phyloP scores from a whole-genome alignment of 305 asterid genomes.

The Fraxinus baroniana region DNA sequence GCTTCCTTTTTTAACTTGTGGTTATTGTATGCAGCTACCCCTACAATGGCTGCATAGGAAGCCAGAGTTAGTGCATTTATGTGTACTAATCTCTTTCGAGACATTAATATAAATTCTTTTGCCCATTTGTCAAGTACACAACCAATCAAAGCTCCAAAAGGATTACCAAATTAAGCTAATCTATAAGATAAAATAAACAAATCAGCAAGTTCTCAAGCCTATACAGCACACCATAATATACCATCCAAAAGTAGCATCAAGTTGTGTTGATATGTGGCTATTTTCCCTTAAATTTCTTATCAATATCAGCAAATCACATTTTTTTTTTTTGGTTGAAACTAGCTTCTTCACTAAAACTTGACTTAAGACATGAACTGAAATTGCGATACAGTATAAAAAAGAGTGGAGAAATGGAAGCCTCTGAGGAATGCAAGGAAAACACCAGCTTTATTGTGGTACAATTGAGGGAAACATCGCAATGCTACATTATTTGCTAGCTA shows the following conservation, averaged over 20 bases:
- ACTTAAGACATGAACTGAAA: background rate
- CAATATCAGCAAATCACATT: background rate
- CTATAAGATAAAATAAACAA: background rate
- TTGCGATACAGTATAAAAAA: background rate
- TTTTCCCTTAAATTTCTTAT: background rate
- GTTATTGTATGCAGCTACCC: conserved; percentile 93
- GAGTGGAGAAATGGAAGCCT: background rate
- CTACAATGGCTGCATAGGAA: conserved; percentile 73
- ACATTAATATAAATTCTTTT: background rate
- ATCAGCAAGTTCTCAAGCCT: background rate
- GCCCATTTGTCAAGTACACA: background rate
- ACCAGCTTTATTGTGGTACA: background rate
- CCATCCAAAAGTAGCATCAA: background rate
- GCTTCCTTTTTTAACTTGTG: conserved; percentile 82
- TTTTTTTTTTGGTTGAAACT: background rate
- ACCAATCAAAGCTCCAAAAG: background rate
- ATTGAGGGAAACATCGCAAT: background rate
- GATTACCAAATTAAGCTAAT: background rate
- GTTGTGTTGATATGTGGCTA: background rate
- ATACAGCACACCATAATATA: background rate
- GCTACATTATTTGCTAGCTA: background rate
- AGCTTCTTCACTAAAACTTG: background rate
- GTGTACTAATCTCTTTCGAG: background rate
- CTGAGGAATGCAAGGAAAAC: conserved; percentile 1
- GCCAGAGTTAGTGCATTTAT: background rate